Evolutionary conservation across 192 early-diverging fungal genomes (phyloP).

Genomic region (Spizellomyces punctatus): DNA sequence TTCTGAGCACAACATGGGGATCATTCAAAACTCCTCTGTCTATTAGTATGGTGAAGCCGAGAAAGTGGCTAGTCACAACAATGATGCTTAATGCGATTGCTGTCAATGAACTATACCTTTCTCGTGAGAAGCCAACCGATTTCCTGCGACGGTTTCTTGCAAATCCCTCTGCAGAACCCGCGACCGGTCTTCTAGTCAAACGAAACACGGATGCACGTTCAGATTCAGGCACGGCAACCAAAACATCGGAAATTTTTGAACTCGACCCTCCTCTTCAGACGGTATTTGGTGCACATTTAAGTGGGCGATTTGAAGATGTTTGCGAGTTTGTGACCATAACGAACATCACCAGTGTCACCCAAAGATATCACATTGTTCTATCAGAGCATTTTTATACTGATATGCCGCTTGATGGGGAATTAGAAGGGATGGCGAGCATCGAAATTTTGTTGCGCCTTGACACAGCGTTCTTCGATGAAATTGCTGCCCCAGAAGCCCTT

Average conservation of each 20-base stretch:
- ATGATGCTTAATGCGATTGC: conserved; percentile 37
- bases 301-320: conserved; percentile 27
- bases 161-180: conserved; percentile 19
- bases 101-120: conserved; percentile 44
- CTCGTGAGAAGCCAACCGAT: conserved; percentile 32
- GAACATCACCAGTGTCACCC: conserved; percentile 41
- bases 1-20: conserved; percentile 40
- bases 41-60: conserved; percentile 41
- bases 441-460: conserved; percentile 51
- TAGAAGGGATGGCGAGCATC: conserved; percentile 48
- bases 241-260: conserved; percentile 49
- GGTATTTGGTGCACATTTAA: conserved; percentile 39
- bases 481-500: conserved; percentile 21
- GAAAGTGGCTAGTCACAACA: conserved; percentile 39
- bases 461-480: conserved; percentile 14
- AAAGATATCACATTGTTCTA: conserved; percentile 45
- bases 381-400: conserved; percentile 51
- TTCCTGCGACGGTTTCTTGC: conserved; percentile 34
- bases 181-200: conserved; percentile 37
- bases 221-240: conserved; percentile 1
- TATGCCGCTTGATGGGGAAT: conserved; percentile 50
- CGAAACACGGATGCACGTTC: conserved; percentile 9
- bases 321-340: conserved; percentile 52
- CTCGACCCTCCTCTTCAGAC: conserved; percentile 52
- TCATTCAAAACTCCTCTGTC: conserved; percentile 43